These are phyloP conservation scores for Peronospora destructor DNA, from an alignment of 352 stramenopile species.

Conservation along the genomic window DNA sequence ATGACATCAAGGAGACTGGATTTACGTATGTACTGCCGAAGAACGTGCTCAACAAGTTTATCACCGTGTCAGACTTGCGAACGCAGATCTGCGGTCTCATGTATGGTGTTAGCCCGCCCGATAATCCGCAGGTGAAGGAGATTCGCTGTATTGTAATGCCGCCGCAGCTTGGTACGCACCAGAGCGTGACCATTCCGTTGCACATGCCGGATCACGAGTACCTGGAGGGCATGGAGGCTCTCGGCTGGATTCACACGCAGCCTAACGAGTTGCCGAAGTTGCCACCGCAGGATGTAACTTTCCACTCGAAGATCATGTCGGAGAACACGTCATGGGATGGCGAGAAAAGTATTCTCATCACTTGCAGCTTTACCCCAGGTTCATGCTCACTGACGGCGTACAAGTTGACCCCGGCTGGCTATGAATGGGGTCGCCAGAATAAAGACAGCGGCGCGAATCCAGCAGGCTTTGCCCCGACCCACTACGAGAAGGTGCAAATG, in stretches of 20 bases:
- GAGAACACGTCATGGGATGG: constrained; percentile 95
- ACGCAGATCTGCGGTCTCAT: constrained; percentile 98
- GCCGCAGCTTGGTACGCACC: constrained; percentile 97
- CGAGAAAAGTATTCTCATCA: constrained; percentile 98
- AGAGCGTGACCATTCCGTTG: constrained; percentile 96
- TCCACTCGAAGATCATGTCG: constrained; percentile 95
- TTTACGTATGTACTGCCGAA: constrained; percentile 99
- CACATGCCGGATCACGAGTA: constrained; percentile 94
- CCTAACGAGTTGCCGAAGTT: constrained; percentile 97
- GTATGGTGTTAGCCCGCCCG: constrained; percentile 96
- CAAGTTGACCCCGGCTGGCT: constrained; percentile 93
- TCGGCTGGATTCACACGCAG: constrained; percentile 99
- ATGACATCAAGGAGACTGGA: constrained; percentile 96
- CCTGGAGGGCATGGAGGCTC: constrained; percentile 95
- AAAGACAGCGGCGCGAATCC: constrained; percentile 93
- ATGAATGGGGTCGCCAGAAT: constrained; percentile 98
- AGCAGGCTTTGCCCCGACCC: constrained; percentile 92
- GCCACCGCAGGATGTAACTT: constrained; percentile 93
- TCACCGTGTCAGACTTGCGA: constrained; percentile 95
- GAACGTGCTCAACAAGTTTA: constrained; percentile 99
- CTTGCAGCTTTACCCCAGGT: constrained; percentile 97
- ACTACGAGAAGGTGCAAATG: constrained; percentile 99
- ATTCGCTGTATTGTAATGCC: constrained; percentile 99
- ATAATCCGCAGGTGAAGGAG: constrained; percentile 99
- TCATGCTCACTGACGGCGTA: constrained; percentile 99